Percentiles rank a stretch among this genome's conserved stretches.
Evolutionary conservation across 2,329 filamentous ascomycete species (phyloP).

Genomic region (Beauveria scarabaeidicola): DNA sequence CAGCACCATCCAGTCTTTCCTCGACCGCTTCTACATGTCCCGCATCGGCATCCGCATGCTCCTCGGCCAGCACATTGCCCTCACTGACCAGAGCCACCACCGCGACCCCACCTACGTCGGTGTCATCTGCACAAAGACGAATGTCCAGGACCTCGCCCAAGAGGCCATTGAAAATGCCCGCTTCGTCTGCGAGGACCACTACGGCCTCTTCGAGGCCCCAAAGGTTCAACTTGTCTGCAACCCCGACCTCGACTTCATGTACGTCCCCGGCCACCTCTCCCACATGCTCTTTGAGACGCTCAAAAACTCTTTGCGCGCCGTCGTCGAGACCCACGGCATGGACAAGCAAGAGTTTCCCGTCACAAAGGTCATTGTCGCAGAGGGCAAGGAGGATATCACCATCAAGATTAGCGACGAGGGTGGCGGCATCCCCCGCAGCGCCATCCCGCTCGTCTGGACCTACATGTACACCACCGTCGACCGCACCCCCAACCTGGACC

Average conservation of each 20-base stretch:
- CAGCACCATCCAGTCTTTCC: conserved; percentile 91
- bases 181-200: conserved; percentile 99
- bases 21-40: conserved; percentile 99
- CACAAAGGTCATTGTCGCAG: conserved; percentile 94
- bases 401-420: conserved; percentile 98
- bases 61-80: conserved; percentile 94
- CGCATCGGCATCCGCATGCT: conserved; percentile 99
- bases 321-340: conserved; percentile 89
- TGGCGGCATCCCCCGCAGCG: conserved; percentile 84
- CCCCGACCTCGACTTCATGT: conserved; percentile 95
- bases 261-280: conserved; percentile 94
- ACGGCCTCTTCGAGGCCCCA: conserved; percentile 91
- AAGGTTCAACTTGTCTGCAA: conserved; percentile 96
- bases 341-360: conserved; percentile 95
- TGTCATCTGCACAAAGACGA: conserved; percentile 98
- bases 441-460: conserved; percentile 97
- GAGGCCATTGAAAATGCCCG: conserved; percentile 97
- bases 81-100: conserved; percentile 86
- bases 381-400: conserved; percentile 97
- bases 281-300: conserved; percentile 99
- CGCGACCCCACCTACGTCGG: conserved; percentile 91
- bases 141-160: conserved; percentile 86
- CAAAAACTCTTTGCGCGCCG: conserved; percentile 94
- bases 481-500: conserved; percentile 86
- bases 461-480: conserved; percentile 99